A percentile compares a stretch with the other conserved stretches of the same genome.
These are phyloP conservation scores for Lactifluus piperatus DNA, from an alignment of 768 basidiomycete genomes.

Conservation along the genomic window DNA sequence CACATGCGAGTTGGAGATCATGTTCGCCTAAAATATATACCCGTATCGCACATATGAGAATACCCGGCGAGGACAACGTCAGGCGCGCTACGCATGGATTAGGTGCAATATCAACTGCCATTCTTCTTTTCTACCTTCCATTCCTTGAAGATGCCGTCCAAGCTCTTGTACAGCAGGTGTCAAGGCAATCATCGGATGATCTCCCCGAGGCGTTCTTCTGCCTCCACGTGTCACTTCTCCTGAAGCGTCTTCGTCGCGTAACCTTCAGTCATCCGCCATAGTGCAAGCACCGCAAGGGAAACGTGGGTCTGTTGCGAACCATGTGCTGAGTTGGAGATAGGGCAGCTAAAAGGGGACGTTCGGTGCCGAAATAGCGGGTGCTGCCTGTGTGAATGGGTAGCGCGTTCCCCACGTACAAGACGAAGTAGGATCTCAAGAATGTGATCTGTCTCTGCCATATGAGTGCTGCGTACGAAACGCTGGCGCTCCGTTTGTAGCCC, in stretches of 20 bases:
- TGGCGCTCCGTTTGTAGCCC: conserved; percentile 71
- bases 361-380: conserved; percentile 53
- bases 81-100: neutral
- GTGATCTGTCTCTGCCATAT: conserved; percentile 80
- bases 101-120: conserved; percentile 29
- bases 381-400: conserved; percentile 57
- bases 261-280: conserved; percentile 78
- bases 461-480: conserved; percentile 82
- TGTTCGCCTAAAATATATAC: conserved; percentile 1
- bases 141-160: conserved; percentile 94
- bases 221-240: conserved; percentile 59
- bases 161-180: conserved; percentile 78
- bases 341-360: conserved; percentile 59
- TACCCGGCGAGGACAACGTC: neutral
- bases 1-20: conserved; percentile 1
- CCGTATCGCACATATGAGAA: conserved; percentile 1
- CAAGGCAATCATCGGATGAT: conserved; percentile 85
- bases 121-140: conserved; percentile 82
- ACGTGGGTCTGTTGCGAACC: conserved; percentile 90
- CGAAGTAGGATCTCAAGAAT: conserved; percentile 89
- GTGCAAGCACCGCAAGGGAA: conserved; percentile 84
- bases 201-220: conserved; percentile 73
- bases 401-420: conserved; percentile 83
- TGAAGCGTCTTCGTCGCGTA: conserved; percentile 60
- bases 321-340: conserved; percentile 69